A percentile compares a stretch with the other conserved stretches of the same genome.
These are phyloP conservation scores for Viola odorata DNA, from an alignment of 345 rosid species.

Conservation along the genomic window DNA sequence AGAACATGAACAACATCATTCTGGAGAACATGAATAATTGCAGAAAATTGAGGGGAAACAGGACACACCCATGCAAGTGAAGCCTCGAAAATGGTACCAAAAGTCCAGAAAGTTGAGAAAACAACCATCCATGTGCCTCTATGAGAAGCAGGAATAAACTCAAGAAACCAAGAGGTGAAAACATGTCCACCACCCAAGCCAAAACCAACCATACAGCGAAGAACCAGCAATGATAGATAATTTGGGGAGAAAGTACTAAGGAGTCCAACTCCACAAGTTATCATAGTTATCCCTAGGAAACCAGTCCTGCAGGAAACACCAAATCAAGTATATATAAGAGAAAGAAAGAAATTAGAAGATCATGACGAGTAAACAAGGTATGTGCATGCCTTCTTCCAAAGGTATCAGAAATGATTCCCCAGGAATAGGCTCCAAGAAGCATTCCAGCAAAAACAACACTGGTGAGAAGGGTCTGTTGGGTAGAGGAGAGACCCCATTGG, in stretches of 20 bases:
- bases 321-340: not conserved
- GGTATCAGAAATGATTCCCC: conserved; percentile 44
- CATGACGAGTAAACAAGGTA: not conserved
- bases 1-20: too few species aligned
- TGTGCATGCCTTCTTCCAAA: conserved; percentile 38
- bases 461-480: conserved; percentile 32
- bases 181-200: conserved; percentile 27
- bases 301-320: conserved; percentile 12
- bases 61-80: conserved; percentile 12
- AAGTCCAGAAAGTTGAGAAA: conserved; percentile 12
- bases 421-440: conserved; percentile 45
- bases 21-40: too few species aligned
- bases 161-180: conserved; percentile 25
- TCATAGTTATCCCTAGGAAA: conserved; percentile 9
- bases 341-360: not conserved
- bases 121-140: conserved; percentile 21
- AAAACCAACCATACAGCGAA: conserved; percentile 17
- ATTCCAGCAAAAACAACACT: conserved; percentile 40
- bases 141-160: conserved; percentile 20
- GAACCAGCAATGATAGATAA: conserved; percentile 16
- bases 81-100: conserved; percentile 18
- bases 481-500: conserved; percentile 38
- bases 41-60: not conserved
- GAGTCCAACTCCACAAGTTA: conserved; percentile 23
- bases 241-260: conserved; percentile 24